Percentiles rank a stretch among this genome's conserved stretches.
Evolutionary conservation across 495 filamentous ascomycete species (phyloP).

Genomic region (Arthonia radiata): DNA sequence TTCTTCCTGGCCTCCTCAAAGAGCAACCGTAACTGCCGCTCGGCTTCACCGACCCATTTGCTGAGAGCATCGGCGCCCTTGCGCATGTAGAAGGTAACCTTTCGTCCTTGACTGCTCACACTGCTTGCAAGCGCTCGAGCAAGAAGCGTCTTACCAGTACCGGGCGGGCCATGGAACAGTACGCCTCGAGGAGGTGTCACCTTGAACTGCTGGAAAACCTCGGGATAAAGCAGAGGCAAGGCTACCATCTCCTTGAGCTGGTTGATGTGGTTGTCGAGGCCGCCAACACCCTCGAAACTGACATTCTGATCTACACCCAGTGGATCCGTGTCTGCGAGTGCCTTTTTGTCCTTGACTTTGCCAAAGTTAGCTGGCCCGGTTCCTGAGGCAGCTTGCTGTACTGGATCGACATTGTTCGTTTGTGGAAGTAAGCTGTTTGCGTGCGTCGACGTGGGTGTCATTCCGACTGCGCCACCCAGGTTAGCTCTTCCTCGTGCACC

Average conservation of each 20-base stretch:
- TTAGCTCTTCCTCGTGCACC: constrained; percentile 21
- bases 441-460: constrained; percentile 47
- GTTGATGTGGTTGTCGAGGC: constrained; percentile 73
- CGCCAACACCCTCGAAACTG: constrained; percentile 80
- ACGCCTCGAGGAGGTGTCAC: constrained; percentile 86
- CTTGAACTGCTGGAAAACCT: constrained; percentile 77
- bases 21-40: constrained; percentile 71
- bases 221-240: constrained; percentile 76
- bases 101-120: constrained; percentile 54
- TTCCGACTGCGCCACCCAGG: constrained; percentile 37
- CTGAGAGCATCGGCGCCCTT: constrained; percentile 92
- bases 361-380: constrained; percentile 77
- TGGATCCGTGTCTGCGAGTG: constrained; percentile 77
- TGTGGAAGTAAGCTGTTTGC: constrained; percentile 28
- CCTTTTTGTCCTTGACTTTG: constrained; percentile 58
- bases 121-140: constrained; percentile 74
- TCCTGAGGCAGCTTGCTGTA: constrained; percentile 36
- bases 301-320: constrained; percentile 77
- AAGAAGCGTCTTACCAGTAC: constrained; percentile 89
- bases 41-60: constrained; percentile 98
- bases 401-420: constrained; percentile 35
- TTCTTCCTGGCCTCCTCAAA: constrained; percentile 91
- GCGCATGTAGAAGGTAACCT: constrained; percentile 97
- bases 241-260: constrained; percentile 96
- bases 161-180: constrained; percentile 86